Percentiles rank a stretch among this genome's conserved stretches.
Conservation (phyloP, 768 basidiomycete species). For the Sarcomyxa edulis region DNA sequence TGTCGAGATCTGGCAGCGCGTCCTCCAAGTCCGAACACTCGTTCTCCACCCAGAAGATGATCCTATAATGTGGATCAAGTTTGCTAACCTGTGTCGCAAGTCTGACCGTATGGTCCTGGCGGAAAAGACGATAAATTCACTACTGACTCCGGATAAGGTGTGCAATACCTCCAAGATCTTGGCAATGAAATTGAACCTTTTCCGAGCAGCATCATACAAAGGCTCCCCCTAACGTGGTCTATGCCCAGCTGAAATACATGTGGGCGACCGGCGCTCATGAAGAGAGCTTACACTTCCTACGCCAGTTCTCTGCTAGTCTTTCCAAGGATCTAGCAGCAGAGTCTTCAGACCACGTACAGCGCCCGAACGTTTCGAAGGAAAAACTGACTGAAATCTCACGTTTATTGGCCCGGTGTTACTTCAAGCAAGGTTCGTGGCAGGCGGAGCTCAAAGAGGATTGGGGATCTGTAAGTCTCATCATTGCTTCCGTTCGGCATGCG, state of each 20-base stretch:
- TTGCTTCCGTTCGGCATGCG: too few relatives aligned
- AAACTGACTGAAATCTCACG: constrained; percentile 66
- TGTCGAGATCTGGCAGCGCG: constrained; percentile 98
- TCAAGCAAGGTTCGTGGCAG: constrained; percentile 97
- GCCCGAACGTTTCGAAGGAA: constrained; percentile 48
- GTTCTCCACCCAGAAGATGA: constrained; percentile 93
- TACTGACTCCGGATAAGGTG: constrained; percentile 73
- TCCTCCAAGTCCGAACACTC: constrained; percentile 91
- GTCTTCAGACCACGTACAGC: constrained; percentile 41
- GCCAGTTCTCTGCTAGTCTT: constrained; percentile 75
- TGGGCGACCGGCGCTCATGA: constrained; percentile 84
- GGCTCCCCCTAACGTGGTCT: constrained; percentile 93
- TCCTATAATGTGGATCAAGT: constrained; percentile 98
- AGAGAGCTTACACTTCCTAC: constrained; percentile 78
- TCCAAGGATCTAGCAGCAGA: constrained; percentile 69
- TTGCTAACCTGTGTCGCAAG: constrained; percentile 95
- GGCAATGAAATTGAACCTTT: constrained; percentile 34
- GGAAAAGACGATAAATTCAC: constrained; percentile 93
- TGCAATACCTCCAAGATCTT: constrained; percentile 10
- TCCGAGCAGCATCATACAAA: constrained; percentile 54
- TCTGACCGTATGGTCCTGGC: constrained; percentile 91
- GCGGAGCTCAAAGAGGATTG: constrained; percentile 74
- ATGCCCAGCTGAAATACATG: constrained; percentile 92
- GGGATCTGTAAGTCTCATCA: constrained; percentile 51
- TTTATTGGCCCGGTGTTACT: constrained; percentile 93